Conservation (phyloP, 2,329 filamentous ascomycete genomes). For the Penicillium sp. region DNA sequence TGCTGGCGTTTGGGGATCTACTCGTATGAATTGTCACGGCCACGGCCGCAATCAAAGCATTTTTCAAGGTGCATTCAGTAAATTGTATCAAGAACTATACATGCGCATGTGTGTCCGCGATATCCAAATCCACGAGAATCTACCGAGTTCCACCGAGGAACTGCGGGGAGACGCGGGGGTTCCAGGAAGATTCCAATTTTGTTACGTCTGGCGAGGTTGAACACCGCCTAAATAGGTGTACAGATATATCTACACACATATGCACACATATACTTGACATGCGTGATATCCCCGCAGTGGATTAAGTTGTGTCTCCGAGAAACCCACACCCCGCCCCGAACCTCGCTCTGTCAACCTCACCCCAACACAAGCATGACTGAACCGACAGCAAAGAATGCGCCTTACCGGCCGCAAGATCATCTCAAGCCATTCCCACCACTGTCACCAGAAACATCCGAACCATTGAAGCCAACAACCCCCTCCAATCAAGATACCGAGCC, state of each 20-base stretch:
- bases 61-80: neutral
- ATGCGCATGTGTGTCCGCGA: neutral
- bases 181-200: neutral
- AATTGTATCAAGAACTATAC: neutral
- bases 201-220: neutral
- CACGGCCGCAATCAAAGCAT: neutral
- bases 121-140: slow-evolving; percentile 9
- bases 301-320: slow-evolving; percentile 5
- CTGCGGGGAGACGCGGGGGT: slow-evolving; percentile 6
- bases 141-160: slow-evolving; percentile 13
- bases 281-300: slow-evolving; percentile 4
- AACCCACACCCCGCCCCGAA: slow-evolving; percentile 2
- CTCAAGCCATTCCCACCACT: slow-evolving; percentile 5
- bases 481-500: neutral
- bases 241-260: neutral
- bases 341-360: neutral
- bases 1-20: slow-evolving; percentile 1
- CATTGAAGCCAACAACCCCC: neutral
- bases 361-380: slow-evolving; percentile 2
- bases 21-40: neutral
- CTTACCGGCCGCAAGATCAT: slow-evolving; percentile 4
- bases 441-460: neutral
- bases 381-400: neutral
- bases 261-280: neutral
- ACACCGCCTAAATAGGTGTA: neutral